Percentiles rank a stretch among this genome's conserved stretches.
Evolutionary conservation across 2,329 filamentous ascomycete species (phyloP).

Genomic region (Juglanconis oblonga): DNA sequence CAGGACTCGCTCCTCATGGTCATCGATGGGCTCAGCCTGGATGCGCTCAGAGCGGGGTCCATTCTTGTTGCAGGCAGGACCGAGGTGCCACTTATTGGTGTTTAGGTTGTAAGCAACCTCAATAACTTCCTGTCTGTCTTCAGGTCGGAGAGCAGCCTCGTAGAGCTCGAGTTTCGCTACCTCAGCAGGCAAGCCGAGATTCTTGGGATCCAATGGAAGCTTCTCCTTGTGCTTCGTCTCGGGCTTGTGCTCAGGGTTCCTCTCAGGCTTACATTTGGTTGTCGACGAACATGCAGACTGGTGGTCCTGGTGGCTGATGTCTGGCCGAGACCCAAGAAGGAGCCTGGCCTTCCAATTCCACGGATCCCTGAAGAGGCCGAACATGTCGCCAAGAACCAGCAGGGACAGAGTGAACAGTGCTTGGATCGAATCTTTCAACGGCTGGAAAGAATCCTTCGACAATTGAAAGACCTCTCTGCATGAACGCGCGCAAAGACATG

Average conservation of each 20-base stretch:
- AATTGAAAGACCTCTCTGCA: no score
- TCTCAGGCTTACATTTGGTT: background rate
- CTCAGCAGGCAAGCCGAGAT: background rate
- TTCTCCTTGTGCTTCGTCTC: background rate
- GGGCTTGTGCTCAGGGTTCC: background rate
- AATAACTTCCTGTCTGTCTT: background rate
- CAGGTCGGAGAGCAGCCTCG: background rate
- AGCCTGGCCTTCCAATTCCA: background rate
- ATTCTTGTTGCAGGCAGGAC: background rate
- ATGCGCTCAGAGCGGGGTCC: background rate
- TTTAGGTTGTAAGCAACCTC: background rate
- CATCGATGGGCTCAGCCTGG: background rate
- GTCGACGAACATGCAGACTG: background rate
- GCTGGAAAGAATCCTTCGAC: no score
- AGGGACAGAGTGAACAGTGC: background rate
- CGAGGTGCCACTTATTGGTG: background rate
- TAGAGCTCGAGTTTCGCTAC: background rate
- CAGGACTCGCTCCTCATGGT: background rate
- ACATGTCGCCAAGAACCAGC: background rate
- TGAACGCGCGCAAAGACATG: no score
- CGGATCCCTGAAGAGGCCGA: background rate
- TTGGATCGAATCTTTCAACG: no score
- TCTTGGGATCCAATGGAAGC: background rate
- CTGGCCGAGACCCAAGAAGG: background rate
- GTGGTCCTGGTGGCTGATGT: no score